These are phyloP conservation scores for Viola pubescens DNA, from an alignment of 441 rosid species.

Conservation along the genomic window DNA sequence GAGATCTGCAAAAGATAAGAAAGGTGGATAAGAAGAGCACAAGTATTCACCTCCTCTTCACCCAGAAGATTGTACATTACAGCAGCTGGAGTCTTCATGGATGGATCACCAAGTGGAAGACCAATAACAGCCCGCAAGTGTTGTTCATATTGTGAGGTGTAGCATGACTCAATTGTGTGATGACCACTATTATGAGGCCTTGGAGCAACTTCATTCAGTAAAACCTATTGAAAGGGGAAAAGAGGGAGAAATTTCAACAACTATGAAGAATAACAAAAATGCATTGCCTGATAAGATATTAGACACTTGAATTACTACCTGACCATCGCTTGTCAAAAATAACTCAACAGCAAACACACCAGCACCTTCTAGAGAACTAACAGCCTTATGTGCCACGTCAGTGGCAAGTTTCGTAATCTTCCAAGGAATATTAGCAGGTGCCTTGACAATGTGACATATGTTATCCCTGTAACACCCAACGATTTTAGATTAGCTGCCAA, in stretches of 20 bases:
- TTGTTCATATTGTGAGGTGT: conserved; percentile 88
- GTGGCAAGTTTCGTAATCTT: conserved; percentile 72
- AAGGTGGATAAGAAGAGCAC: neutral
- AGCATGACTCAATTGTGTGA: conserved; percentile 92
- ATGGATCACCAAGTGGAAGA: conserved; percentile 96
- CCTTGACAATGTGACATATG: conserved; percentile 91
- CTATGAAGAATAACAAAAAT: conserved; percentile 3
- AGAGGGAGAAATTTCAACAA: neutral
- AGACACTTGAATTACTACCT: conserved; percentile 39
- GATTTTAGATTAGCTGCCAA: conserved; percentile 14
- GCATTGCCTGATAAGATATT: conserved; percentile 1
- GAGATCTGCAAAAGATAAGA: neutral
- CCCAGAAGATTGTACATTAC: conserved; percentile 86
- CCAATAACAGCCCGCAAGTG: conserved; percentile 89
- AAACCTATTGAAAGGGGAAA: conserved; percentile 39
- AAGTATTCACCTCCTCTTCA: conserved; percentile 61
- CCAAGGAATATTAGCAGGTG: conserved; percentile 85
- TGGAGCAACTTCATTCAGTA: conserved; percentile 93
- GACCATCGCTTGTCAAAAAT: conserved; percentile 70
- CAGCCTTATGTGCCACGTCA: conserved; percentile 72
- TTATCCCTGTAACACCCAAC: conserved; percentile 53
- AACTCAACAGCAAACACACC: conserved; percentile 96
- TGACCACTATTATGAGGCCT: conserved; percentile 99
- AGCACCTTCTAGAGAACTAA: conserved; percentile 87
- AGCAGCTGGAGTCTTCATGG: conserved; percentile 89